Percentiles rank a stretch among this genome's conserved stretches.
phyloP scores from a whole-genome alignment of 192 early-diverging fungal species.

The Coemansia sp. region DNA sequence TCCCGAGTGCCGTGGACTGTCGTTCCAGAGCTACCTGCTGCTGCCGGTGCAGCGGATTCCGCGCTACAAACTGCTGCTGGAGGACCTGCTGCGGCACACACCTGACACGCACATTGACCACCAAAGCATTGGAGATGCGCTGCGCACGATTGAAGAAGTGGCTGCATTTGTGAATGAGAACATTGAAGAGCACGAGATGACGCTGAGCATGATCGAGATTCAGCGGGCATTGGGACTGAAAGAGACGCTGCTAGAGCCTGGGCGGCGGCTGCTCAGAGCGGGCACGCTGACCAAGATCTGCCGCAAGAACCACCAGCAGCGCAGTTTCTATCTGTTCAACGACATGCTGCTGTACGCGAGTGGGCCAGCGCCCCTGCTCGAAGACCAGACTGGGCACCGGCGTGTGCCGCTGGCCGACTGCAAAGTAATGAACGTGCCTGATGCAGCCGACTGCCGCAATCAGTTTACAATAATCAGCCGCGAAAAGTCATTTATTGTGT shows the following conservation, averaged over 20 bases:
- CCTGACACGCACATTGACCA: conserved; percentile 45
- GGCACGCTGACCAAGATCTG: conserved; percentile 75
- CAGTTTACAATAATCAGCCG: conserved; percentile 77
- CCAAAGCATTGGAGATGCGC: conserved; percentile 42
- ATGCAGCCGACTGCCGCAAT: conserved; percentile 58
- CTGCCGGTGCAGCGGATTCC: conserved; percentile 56
- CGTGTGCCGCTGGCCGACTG: conserved; percentile 65
- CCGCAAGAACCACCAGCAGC: conserved; percentile 69
- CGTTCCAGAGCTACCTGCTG: conserved; percentile 57
- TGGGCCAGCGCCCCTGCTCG: conserved; percentile 59
- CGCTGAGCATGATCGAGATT: conserved; percentile 66
- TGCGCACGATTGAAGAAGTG: conserved; percentile 58
- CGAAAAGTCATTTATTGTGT: conserved; percentile 80
- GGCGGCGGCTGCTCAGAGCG: conserved; percentile 63
- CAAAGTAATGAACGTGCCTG: conserved; percentile 57
- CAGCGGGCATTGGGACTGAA: conserved; percentile 68
- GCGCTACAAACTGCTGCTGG: conserved; percentile 55
- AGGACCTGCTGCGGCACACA: conserved; percentile 59
- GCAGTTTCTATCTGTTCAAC: conserved; percentile 72
- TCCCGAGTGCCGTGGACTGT: conserved; percentile 52
- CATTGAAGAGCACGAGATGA: conserved; percentile 78
- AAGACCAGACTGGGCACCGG: conserved; percentile 69
- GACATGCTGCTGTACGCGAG: conserved; percentile 77
- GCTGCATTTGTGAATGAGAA: conserved; percentile 78
- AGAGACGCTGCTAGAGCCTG: conserved; percentile 70